Evolutionary conservation across 225 moss, liverwort and hornwort species (phyloP), one percentile per base, ranked within the genome.

Genomic region (Marchantia paleacea): DNA sequence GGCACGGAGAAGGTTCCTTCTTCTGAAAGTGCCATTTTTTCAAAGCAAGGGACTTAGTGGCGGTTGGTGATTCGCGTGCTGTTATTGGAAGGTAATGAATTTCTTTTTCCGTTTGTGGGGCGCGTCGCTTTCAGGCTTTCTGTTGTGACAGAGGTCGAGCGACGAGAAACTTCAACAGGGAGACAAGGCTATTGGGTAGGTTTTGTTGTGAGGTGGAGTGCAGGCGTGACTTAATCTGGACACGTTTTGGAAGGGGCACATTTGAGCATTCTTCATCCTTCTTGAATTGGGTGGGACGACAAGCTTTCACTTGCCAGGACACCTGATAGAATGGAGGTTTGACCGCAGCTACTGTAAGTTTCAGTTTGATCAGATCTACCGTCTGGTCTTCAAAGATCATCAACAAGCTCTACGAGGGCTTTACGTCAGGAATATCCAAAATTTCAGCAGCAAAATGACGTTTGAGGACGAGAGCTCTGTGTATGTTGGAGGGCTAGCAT

Each of bases 401-500:
- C n/a, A 8, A 15, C n/a, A 72, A 3, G 22, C 8, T 24, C 51
- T 28, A 12, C 66, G 29, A 66, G 25, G 6, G 52, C 12, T 52
- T 72, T 72, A 22, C 10, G 8, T 52, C 51, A 72, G 52, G 72
- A 22, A n/a, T n/a, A 24, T 24, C 10, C 6, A 22, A 72, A 50
- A 51, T 52, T 12, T 24, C 50, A 14, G 74, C 74, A 74, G 54
- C 77, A 77, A 18, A 60, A 89, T 89, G 89, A 85, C 89, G 73
- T 77, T 80, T 57, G 84, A 89, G 65, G 84, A 89, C 75, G 82
- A 89, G n/a, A 82, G 86, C 79, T 89, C 89, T 11, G 84, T 89
- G 52, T 89, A 89, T 81, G 89, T 89, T 29, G 89, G 89, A 80
- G 89, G 89, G 72, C 86, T 89, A 30, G 79, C 89, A 24, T 89